These are phyloP conservation scores for Astragalus glycyphyllos DNA, from an alignment of 306 rosid species.

Conservation along the genomic window DNA sequence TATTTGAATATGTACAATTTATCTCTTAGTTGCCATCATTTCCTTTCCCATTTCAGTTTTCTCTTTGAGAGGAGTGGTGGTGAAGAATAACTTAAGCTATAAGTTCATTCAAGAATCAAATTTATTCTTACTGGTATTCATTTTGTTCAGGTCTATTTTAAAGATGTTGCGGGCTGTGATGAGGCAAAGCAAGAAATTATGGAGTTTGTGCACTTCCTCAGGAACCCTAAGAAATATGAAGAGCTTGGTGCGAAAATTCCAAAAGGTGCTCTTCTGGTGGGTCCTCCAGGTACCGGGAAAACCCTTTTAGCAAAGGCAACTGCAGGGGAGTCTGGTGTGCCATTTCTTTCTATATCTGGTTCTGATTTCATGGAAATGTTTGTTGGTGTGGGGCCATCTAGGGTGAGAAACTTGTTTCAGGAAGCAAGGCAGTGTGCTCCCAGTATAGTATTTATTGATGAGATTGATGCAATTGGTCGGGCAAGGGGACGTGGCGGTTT, in stretches of 20 bases:
- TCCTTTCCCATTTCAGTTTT: not conserved
- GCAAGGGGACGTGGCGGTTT: slow-evolving; percentile 97
- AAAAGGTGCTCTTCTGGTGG: slow-evolving; percentile 94
- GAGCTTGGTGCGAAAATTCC: slow-evolving; percentile 97
- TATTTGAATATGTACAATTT: slow-evolving; percentile 27
- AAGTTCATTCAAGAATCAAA: slow-evolving; percentile 15
- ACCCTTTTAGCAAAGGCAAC: slow-evolving; percentile 97
- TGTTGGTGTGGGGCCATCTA: slow-evolving; percentile 97
- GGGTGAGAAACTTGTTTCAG: slow-evolving; percentile 95
- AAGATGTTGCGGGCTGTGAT: slow-evolving; percentile 98
- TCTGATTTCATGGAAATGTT: slow-evolving; percentile 98
- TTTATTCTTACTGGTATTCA: slow-evolving; percentile 14
- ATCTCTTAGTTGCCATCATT: slow-evolving; percentile 3
- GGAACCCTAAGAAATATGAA: slow-evolving; percentile 91
- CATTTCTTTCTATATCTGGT: slow-evolving; percentile 93
- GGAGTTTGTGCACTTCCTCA: slow-evolving; percentile 97
- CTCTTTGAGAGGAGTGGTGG: slow-evolving; percentile 11
- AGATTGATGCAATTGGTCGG: slow-evolving; percentile 97
- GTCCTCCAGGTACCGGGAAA: slow-evolving; percentile 99
- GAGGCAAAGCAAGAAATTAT: slow-evolving; percentile 96
- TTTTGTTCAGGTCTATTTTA: slow-evolving; percentile 70
- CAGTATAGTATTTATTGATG: slow-evolving; percentile 93
- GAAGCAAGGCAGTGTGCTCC: slow-evolving; percentile 98
- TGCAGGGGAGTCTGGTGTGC: slow-evolving; percentile 97
- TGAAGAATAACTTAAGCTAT: not conserved